These are phyloP conservation scores for Sugiyamaella mastotermitis DNA, from an alignment of 805 yeast genomes.

Conservation along the genomic window DNA sequence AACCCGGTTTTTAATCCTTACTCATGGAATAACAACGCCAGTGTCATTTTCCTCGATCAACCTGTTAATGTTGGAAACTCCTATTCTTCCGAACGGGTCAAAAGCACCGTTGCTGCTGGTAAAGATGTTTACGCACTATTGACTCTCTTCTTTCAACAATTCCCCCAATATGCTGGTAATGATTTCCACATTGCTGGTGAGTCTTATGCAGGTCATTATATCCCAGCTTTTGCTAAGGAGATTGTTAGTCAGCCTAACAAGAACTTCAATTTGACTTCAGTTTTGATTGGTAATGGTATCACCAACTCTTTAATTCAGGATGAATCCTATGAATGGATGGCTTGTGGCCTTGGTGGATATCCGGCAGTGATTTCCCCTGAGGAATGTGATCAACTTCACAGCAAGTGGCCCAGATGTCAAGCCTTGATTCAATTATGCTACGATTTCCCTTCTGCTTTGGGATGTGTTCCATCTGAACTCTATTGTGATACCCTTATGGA, in stretches of 20 bases:
- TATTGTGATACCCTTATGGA: conserved; percentile 80
- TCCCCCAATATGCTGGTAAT: conserved; percentile 53
- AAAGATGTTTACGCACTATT: conserved; percentile 75
- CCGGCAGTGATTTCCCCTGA: conserved; percentile 70
- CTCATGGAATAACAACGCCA: conserved; percentile 82
- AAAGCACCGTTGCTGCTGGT: conserved; percentile 76
- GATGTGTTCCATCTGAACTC: conserved; percentile 83
- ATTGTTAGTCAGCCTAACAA: conserved; percentile 61
- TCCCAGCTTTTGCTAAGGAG: conserved; percentile 83
- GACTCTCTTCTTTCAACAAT: conserved; percentile 71
- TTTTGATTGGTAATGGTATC: conserved; percentile 85
- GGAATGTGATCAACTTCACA: conserved; percentile 64
- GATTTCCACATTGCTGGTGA: conserved; percentile 87
- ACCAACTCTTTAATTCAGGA: conserved; percentile 81
- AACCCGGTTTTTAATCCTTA: conserved; percentile 65
- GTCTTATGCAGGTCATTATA: conserved; percentile 86
- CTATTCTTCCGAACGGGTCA: conserved; percentile 54
- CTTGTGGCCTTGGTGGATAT: conserved; percentile 87
- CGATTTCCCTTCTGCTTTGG: conserved; percentile 59
- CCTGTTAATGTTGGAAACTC: conserved; percentile 84
- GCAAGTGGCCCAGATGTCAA: conserved; percentile 65
- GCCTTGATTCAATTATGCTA: conserved; percentile 70
- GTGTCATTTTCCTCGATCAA: conserved; percentile 81
- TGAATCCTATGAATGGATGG: conserved; percentile 83
- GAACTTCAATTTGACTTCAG: conserved; percentile 61